A percentile compares a stretch with the other conserved stretches of the same genome.
Evolutionary conservation across 2,329 filamentous ascomycete genomes (phyloP).

Genomic region (Ophiosphaerella korrae): DNA sequence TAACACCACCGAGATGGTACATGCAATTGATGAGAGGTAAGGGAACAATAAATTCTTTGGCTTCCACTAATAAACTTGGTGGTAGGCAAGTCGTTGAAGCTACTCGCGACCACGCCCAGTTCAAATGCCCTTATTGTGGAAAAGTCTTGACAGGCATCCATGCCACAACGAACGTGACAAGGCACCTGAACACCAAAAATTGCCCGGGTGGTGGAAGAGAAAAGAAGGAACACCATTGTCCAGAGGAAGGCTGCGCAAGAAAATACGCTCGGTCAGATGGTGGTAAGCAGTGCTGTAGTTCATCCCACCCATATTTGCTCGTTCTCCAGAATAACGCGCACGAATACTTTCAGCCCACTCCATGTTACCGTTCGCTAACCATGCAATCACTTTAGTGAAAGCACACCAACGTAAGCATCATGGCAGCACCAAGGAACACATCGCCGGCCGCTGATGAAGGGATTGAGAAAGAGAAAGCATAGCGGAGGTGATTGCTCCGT

Average conservation of each 20-base stretch:
- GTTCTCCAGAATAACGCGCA: background rate
- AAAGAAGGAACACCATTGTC: conserved; percentile 21
- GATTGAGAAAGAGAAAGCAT: too few species aligned
- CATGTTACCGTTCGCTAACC: too few species aligned
- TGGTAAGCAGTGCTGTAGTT: background rate
- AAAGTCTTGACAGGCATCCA: conserved; percentile 28
- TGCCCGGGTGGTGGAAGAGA: conserved; percentile 23
- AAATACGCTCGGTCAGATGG: conserved; percentile 36
- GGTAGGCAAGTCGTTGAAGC: background rate
- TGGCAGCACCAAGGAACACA: too few species aligned
- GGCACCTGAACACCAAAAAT: conserved; percentile 31
- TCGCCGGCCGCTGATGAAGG: too few species aligned
- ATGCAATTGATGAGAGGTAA: too few species aligned
- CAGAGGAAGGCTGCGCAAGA: conserved; percentile 22
- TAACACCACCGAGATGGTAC: too few species aligned
- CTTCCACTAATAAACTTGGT: background rate
- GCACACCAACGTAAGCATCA: too few species aligned
- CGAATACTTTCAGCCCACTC: too few species aligned
- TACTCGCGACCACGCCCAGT: conserved; percentile 3
- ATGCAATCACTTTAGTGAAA: too few species aligned
- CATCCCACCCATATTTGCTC: background rate
- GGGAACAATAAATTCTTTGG: too few species aligned
- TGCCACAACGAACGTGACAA: conserved; percentile 35
- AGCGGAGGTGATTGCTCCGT: too few species aligned
- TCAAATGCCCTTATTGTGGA: conserved; percentile 31